Evolutionary conservation across 2,329 filamentous ascomycete genomes (phyloP).

Genomic region (Mollisia scopiformis): DNA sequence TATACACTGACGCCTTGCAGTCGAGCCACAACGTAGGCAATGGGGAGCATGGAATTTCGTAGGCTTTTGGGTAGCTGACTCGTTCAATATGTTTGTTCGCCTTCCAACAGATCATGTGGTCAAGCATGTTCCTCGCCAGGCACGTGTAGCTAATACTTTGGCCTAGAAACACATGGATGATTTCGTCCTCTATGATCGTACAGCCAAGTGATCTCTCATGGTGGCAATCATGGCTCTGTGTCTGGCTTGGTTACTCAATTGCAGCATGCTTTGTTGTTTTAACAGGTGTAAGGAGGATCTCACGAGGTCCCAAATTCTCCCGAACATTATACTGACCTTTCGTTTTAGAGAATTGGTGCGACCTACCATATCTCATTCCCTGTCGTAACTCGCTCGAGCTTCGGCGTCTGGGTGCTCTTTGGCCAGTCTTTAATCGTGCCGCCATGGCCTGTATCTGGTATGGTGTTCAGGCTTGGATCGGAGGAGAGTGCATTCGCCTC

Average conservation of each 20-base stretch:
- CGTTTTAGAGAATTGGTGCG: slow-evolving; percentile 81
- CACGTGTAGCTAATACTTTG: slow-evolving; percentile 10
- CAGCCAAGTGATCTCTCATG: slow-evolving; percentile 71
- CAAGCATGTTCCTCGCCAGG: no score
- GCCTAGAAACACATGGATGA: slow-evolving; percentile 86
- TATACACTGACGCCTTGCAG: slow-evolving; percentile 39
- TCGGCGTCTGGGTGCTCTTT: slow-evolving; percentile 86
- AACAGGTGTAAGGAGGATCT: no score
- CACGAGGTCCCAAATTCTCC: no score
- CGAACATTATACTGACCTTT: no score
- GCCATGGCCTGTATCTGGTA: slow-evolving; percentile 85
- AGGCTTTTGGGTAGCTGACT: slow-evolving; percentile 23
- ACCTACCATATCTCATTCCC: slow-evolving; percentile 90
- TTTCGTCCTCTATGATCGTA: slow-evolving; percentile 80
- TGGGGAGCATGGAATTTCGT: slow-evolving; percentile 67
- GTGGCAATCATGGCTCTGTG: slow-evolving; percentile 92
- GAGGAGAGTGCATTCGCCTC: slow-evolving; percentile 80
- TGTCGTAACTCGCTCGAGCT: slow-evolving; percentile 75
- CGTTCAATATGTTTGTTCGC: not conserved
- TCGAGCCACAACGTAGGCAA: slow-evolving; percentile 78
- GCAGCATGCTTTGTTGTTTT: slow-evolving; percentile 74
- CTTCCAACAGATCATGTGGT: not conserved
- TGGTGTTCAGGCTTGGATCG: slow-evolving; percentile 84
- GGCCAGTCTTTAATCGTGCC: slow-evolving; percentile 89
- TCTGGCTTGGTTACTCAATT: slow-evolving; percentile 84